Evolutionary conservation across 2,329 filamentous ascomycete species (phyloP).

Genomic region (Chalaropsis thielavioides): DNA sequence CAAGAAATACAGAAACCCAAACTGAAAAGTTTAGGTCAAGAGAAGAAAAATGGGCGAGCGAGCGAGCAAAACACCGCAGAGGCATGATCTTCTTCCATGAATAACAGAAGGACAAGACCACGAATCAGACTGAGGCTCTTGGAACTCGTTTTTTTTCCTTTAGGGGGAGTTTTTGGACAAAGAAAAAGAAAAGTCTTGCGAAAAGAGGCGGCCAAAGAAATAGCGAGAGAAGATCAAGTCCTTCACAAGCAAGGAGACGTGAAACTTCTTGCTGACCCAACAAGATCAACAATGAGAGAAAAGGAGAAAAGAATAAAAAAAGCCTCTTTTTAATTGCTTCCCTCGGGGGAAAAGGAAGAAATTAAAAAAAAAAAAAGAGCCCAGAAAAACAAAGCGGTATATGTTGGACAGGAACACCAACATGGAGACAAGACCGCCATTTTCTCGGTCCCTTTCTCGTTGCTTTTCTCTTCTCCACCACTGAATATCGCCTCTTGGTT

Average conservation of each 20-base stretch:
- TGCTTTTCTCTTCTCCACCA: background rate
- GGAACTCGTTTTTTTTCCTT: background rate
- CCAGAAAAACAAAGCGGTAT: background rate
- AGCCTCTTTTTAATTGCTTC: background rate
- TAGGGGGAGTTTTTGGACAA: background rate
- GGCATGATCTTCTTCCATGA: background rate
- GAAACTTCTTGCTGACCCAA: background rate
- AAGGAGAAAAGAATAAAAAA: background rate
- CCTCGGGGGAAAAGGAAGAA: background rate
- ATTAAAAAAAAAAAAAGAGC: background rate
- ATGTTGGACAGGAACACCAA: background rate
- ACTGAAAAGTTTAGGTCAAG: background rate
- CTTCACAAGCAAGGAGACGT: background rate
- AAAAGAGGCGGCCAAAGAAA: conserved; percentile 7
- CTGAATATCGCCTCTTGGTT: background rate
- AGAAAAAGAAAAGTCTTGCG: conserved; percentile 5
- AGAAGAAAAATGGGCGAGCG: background rate
- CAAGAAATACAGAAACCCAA: background rate
- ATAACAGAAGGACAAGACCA: background rate
- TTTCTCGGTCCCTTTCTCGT: background rate
- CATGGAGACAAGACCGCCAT: background rate
- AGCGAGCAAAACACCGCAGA: background rate
- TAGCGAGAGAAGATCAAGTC: background rate
- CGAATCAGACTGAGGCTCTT: background rate
- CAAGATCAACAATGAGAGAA: background rate